Percentiles rank a stretch among this genome's conserved stretches.
Conservation (phyloP, 2,329 filamentous ascomycete species). For the Spiromastix sp. region DNA sequence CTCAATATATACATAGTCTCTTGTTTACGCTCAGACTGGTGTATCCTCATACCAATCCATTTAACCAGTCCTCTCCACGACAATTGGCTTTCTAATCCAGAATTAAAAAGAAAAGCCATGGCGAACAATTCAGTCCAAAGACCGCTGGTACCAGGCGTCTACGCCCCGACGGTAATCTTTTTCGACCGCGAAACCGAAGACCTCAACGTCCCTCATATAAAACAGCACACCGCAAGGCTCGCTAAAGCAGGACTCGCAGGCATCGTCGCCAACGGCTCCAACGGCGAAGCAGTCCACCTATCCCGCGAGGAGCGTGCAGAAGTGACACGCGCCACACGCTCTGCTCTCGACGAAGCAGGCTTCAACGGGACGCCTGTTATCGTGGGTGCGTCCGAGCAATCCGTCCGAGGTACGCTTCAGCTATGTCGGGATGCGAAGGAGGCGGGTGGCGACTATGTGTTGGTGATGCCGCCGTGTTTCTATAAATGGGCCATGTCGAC, state of each 20-base stretch:
- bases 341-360: slow-evolving; percentile 56
- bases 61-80: no score
- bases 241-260: slow-evolving; percentile 61
- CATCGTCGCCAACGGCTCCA: slow-evolving; percentile 68
- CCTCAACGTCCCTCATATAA: slow-evolving; percentile 52
- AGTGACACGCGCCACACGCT: slow-evolving; percentile 59
- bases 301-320: slow-evolving; percentile 58
- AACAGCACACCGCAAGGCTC: slow-evolving; percentile 54
- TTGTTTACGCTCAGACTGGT: no score
- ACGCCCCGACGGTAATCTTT: slow-evolving; percentile 66
- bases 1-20: no score
- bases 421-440: slow-evolving; percentile 58
- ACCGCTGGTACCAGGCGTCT: slow-evolving; percentile 44
- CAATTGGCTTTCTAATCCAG: no score
- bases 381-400: slow-evolving; percentile 64
- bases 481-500: slow-evolving; percentile 58
- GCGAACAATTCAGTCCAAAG: no score
- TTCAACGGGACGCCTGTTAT: slow-evolving; percentile 59
- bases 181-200: slow-evolving; percentile 56
- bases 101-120: no score
- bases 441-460: slow-evolving; percentile 62
- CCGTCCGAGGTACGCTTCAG: slow-evolving; percentile 60
- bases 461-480: slow-evolving; percentile 68
- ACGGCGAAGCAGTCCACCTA: slow-evolving; percentile 73
- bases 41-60: no score